Base-by-base conservation (phyloP, 2,329 filamentous ascomycete species). In the Whalleya microplaca region DNA sequence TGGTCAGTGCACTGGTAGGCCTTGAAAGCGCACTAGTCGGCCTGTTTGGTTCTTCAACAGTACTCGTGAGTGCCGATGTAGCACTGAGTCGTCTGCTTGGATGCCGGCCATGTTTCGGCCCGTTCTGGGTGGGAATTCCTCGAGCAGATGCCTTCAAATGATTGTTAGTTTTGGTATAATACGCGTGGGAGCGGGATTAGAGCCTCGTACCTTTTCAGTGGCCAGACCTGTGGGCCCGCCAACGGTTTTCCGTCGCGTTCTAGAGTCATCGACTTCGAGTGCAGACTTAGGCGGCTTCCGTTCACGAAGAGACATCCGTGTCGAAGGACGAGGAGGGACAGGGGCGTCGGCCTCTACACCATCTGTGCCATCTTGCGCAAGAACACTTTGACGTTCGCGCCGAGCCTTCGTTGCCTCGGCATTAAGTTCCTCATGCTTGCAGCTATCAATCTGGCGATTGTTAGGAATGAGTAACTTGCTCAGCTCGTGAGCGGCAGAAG, bases 401-500 rank as follows among this genome's bases (percentile, higher is more conserved):
- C 88, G 76, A 59, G 80, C 75, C 64, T 86, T 75, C 51, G 83
- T 84, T 20, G 86, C 85, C 68, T 90, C 87, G 0, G 84, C 84
- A 56, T 89, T 88, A 6, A 98, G 80, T 45, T 97, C 92, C 64
- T 96, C 90, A 8, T 87, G 82, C 29, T 80, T 88, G 73, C 84
- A 91, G 74, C 92, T 96, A 50, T 81, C 81, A 0, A 89, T 92
- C 64, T 92, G 85, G 2, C 92, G 84, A 63, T 89, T 82, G 0
- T 79, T 80, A 0, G 94, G 95, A 54, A 97, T 89, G 20, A 98
- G 82, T 3, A 96, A 73, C 69, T 91, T 92, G 67, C 87, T 90
- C 12, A 98, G 77, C 70, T 96, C 92, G 65, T 91, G 84, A 0
- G 91, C 84, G n/a, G 93, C 92, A 23, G 89, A 83, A 0, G 88